Evolutionary conservation across 2,329 filamentous ascomycete genomes (phyloP).

Genomic region (Aspergillus latus): DNA sequence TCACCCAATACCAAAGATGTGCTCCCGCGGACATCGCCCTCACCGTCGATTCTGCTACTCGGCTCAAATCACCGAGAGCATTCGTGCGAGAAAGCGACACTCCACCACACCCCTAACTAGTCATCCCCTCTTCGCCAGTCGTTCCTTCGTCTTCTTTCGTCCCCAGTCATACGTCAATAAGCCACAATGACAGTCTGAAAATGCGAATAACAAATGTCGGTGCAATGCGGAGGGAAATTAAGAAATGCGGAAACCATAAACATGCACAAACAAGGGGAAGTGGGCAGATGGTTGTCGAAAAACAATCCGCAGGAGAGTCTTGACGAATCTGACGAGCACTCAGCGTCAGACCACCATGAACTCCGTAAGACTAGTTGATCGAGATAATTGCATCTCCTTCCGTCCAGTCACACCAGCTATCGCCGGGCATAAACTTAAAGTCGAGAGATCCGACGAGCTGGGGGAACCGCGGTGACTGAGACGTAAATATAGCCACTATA

Average conservation of each 20-base stretch:
- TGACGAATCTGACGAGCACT: conserved; percentile 22
- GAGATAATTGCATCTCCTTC: conserved; percentile 35
- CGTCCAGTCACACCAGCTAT: conserved; percentile 27
- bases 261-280: conserved; percentile 15
- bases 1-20: conserved; percentile 19
- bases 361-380: conserved; percentile 27
- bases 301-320: conserved; percentile 18
- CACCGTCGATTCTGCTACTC: conserved; percentile 8
- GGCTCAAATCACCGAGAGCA: conserved; percentile 13
- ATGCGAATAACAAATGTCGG: conserved; percentile 13
- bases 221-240: conserved; percentile 8
- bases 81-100: conserved; percentile 17
- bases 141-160: conserved; percentile 26
- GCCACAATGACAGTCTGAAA: conserved; percentile 21
- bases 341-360: conserved; percentile 20
- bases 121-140: conserved; percentile 21
- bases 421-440: conserved; percentile 15
- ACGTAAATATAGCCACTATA: conserved; percentile 36
- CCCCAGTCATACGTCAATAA: conserved; percentile 32
- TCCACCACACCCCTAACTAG: conserved; percentile 16
- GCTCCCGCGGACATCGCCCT: conserved; percentile 11
- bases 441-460: conserved; percentile 19
- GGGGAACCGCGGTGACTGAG: conserved; percentile 25
- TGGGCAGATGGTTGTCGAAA: conserved; percentile 15
- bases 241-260: conserved; percentile 16